Conservation (phyloP, 345 rosid species). For the Anastatica hierochuntica region DNA sequence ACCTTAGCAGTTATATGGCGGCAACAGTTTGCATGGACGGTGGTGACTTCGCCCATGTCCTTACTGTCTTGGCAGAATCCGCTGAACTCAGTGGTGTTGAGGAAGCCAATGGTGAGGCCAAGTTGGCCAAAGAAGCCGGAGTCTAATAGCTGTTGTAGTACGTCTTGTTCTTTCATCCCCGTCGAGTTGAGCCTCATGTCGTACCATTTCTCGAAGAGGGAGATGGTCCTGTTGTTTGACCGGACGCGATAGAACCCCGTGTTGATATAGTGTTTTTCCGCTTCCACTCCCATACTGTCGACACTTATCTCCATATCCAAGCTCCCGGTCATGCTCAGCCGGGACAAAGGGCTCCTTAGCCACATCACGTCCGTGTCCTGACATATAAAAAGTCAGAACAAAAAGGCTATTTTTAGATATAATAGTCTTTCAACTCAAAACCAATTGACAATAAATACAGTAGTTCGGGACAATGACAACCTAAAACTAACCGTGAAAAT, state of each 20-base stretch:
- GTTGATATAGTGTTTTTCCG: constrained; percentile 40
- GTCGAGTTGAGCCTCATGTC: constrained; percentile 40
- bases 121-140: constrained; percentile 30
- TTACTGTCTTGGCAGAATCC: constrained; percentile 67
- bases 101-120: constrained; percentile 33
- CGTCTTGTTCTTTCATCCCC: constrained; percentile 69
- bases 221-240: constrained; percentile 59
- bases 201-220: constrained; percentile 56
- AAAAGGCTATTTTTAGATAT: too few relatives aligned
- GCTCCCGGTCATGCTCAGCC: constrained; percentile 27
- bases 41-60: constrained; percentile 39
- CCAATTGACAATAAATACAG: too few relatives aligned
- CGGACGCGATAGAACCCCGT: constrained; percentile 59
- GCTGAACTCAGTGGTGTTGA: constrained; percentile 52
- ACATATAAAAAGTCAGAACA: background rate
- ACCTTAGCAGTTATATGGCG: constrained; percentile 60
- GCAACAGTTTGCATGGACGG: constrained; percentile 86
- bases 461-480: too few relatives aligned
- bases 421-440: too few relatives aligned
- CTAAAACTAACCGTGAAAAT: constrained; percentile 51
- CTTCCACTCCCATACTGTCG: constrained; percentile 31
- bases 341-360: constrained; percentile 52
- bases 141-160: constrained; percentile 33
- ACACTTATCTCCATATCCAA: constrained; percentile 66
- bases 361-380: constrained; percentile 80